Conservation (phyloP, 768 basidiomycete species). For the Rhizopogon vesiculosus region DNA sequence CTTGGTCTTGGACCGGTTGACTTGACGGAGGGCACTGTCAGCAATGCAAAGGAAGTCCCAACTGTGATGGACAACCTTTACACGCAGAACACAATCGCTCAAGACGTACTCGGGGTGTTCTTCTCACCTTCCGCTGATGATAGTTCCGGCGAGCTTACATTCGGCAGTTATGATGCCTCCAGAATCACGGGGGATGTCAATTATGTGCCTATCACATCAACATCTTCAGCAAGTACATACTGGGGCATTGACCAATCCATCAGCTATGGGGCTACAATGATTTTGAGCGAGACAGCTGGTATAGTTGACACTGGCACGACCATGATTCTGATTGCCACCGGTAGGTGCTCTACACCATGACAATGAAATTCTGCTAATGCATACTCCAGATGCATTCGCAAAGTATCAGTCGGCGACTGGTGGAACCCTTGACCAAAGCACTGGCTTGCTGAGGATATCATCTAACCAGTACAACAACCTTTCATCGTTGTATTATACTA, state of each 20-base stretch:
- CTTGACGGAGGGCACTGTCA: constrained; percentile 22
- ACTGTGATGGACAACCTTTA: constrained; percentile 28
- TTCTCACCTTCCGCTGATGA: constrained; percentile 22
- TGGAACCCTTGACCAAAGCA: constrained; percentile 3
- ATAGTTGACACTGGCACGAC: constrained; percentile 36
- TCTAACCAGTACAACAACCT: constrained; percentile 1
- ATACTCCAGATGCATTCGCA: constrained; percentile 8
- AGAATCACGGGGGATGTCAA: not conserved
- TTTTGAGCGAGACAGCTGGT: constrained; percentile 23
- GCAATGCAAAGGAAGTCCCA: constrained; percentile 8
- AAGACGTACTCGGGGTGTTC: constrained; percentile 26
- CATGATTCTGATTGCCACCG: constrained; percentile 14
- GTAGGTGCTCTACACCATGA: not conserved
- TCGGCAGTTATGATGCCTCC: not conserved
- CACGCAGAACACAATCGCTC: constrained; percentile 20
- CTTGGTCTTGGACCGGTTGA: not conserved
- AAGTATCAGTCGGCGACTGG: constrained; percentile 7
- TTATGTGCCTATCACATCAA: constrained; percentile 20
- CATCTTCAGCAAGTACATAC: constrained; percentile 23
- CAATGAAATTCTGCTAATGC: not conserved
- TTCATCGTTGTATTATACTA: constrained; percentile 2
- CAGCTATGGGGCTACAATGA: constrained; percentile 16
- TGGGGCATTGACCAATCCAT: constrained; percentile 33
- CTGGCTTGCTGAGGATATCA: constrained; percentile 10
- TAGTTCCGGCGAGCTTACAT: constrained; percentile 1